Evolutionary conservation across 2,329 filamentous ascomycete species (phyloP).

Genomic region (Fusarium sp.): DNA sequence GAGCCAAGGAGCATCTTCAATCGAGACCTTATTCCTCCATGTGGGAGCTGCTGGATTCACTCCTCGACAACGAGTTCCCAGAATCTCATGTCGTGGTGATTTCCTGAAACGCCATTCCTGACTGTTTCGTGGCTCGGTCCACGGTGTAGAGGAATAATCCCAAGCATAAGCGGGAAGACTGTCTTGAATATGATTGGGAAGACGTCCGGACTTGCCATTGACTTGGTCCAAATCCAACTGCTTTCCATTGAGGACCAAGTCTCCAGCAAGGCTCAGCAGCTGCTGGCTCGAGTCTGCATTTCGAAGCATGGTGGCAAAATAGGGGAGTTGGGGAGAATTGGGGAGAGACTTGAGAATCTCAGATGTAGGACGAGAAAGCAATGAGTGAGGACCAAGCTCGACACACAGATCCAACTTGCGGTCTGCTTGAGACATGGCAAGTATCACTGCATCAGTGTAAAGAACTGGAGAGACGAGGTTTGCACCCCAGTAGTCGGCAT

Average conservation of each 20-base stretch:
- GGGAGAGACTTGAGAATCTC: slow-evolving; percentile 33
- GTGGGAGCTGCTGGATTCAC: slow-evolving; percentile 39
- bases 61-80: slow-evolving; percentile 38
- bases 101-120: slow-evolving; percentile 39
- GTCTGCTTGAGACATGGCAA: slow-evolving; percentile 28
- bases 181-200: slow-evolving; percentile 36
- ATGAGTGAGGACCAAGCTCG: slow-evolving; percentile 34
- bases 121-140: slow-evolving; percentile 37
- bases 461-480: slow-evolving; percentile 39
- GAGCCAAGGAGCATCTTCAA: slow-evolving; percentile 39
- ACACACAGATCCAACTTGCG: slow-evolving; percentile 31
- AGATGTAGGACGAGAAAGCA: slow-evolving; percentile 35
- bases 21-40: slow-evolving; percentile 40
- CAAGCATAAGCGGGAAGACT: slow-evolving; percentile 36
- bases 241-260: slow-evolving; percentile 36
- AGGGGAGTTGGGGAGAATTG: slow-evolving; percentile 25
- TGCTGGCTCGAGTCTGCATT: slow-evolving; percentile 36
- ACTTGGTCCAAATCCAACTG: slow-evolving; percentile 28
- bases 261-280: slow-evolving; percentile 33
- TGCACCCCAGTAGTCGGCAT: slow-evolving; percentile 34
- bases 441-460: slow-evolving; percentile 35
- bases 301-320: slow-evolving; percentile 35
- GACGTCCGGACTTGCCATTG: slow-evolving; percentile 28
- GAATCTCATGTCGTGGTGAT: slow-evolving; percentile 35
- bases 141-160: slow-evolving; percentile 38